phyloP scores from a whole-genome alignment of 2,329 filamentous ascomycete genomes.

The Cyclaneusma minus region DNA sequence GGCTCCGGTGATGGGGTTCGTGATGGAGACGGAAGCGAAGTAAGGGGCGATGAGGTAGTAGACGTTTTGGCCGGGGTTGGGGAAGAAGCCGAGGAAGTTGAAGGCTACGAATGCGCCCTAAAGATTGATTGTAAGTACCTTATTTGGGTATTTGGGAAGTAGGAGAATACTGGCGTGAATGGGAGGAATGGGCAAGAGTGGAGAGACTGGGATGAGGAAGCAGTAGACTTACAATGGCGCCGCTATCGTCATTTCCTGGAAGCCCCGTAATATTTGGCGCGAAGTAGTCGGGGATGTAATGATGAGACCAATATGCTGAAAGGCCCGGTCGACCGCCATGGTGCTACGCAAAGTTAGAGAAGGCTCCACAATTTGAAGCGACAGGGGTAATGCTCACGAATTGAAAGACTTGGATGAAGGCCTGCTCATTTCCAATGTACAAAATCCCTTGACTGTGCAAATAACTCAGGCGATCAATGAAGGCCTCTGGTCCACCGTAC shows the following conservation, averaged over 20 bases:
- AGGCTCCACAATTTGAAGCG: constrained; percentile 48
- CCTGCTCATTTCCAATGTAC: constrained; percentile 42
- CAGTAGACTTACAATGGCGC: no score
- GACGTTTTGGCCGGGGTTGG: constrained; percentile 53
- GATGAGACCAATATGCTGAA: constrained; percentile 38
- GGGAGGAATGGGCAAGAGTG: constrained; percentile 47
- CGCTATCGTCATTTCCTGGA: constrained; percentile 56
- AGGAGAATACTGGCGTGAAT: constrained; percentile 53
- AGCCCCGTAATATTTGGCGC: constrained; percentile 41
- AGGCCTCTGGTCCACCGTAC: constrained; percentile 42
- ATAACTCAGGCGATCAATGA: constrained; percentile 44
- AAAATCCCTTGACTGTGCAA: constrained; percentile 43
- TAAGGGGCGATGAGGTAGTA: constrained; percentile 56
- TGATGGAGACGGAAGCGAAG: constrained; percentile 44
- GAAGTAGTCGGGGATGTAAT: constrained; percentile 51
- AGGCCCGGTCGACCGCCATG: constrained; percentile 40
- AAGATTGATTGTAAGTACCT: no score
- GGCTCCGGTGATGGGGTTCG: constrained; percentile 38
- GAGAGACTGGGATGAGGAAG: no score
- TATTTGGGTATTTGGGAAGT: no score
- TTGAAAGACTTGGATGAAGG: constrained; percentile 48
- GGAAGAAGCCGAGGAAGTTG: constrained; percentile 33
- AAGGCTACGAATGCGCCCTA: constrained; percentile 16
- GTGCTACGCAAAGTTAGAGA: constrained; percentile 54
- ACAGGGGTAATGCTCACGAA: constrained; percentile 46